Evolutionary conservation across 2,329 filamentous ascomycete species (phyloP).

Genomic region (Trichoderma breve): DNA sequence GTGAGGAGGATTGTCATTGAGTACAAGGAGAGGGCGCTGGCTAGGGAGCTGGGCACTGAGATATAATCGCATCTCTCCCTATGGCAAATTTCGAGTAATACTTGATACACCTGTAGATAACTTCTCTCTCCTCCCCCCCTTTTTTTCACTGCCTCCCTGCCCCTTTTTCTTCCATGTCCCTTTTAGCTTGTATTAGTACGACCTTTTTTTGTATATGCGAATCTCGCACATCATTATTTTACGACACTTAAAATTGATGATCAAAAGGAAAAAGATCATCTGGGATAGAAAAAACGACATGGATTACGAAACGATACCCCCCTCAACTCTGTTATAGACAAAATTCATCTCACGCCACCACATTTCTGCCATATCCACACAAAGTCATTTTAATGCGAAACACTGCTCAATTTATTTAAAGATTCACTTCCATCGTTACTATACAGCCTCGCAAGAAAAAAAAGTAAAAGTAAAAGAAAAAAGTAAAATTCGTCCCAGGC

Average conservation of each 20-base stretch:
- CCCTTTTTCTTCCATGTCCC: not conserved
- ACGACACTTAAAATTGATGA: not conserved
- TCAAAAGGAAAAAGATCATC: not conserved
- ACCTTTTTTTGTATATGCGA: not conserved
- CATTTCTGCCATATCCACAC: not conserved
- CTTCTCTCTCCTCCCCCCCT: not conserved
- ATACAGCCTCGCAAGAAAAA: not conserved
- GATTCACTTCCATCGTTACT: not conserved
- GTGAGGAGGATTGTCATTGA: constrained; percentile 71
- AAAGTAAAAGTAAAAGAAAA: not conserved
- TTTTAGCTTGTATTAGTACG: constrained; percentile 1
- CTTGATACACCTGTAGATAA: not conserved
- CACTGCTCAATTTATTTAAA: not conserved
- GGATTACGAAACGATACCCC: constrained; percentile 7
- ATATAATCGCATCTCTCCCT: not conserved
- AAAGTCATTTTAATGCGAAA: not conserved
- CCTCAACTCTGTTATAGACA: constrained; percentile 14
- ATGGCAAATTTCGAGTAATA: not conserved
- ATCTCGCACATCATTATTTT: not conserved
- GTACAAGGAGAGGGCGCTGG: constrained; percentile 40
- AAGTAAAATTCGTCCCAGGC: not conserved
- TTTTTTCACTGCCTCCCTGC: not conserved
- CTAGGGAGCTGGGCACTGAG: constrained; percentile 19
- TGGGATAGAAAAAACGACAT: not conserved
- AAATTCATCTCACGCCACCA: not conserved